phyloP scores from a whole-genome alignment of 2,329 filamentous ascomycete genomes.

The Pestalotiopsis sp. region DNA sequence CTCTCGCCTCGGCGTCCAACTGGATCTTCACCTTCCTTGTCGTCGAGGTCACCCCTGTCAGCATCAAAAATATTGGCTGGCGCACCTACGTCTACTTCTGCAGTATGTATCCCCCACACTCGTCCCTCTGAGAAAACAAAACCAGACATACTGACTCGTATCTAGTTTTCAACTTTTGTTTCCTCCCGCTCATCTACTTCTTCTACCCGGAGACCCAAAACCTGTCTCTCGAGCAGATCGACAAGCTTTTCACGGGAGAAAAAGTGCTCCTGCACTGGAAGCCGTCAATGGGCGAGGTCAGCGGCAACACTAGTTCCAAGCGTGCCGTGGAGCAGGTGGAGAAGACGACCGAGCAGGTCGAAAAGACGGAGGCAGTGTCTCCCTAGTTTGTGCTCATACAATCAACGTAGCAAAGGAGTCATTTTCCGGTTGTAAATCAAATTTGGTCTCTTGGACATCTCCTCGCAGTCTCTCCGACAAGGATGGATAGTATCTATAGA shows the following conservation, averaged over 20 bases:
- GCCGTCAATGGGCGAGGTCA: slow-evolving; percentile 6
- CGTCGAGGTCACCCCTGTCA: slow-evolving; percentile 21
- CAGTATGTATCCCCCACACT: slow-evolving; percentile 17
- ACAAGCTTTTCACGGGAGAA: slow-evolving; percentile 18
- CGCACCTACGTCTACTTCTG: slow-evolving; percentile 23
- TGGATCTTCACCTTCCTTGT: slow-evolving; percentile 31
- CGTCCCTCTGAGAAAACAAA: neutral
- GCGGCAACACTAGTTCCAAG: neutral
- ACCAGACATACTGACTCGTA: slow-evolving; percentile 23
- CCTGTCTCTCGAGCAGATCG: slow-evolving; percentile 33
- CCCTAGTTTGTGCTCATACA: neutral
- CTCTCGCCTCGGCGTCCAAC: slow-evolving; percentile 41
- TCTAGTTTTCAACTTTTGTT: slow-evolving; percentile 35
- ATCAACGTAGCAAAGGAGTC: neutral
- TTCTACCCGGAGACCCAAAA: slow-evolving; percentile 23
- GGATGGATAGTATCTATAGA: neutral
- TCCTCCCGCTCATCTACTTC: slow-evolving; percentile 16
- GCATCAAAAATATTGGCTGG: slow-evolving; percentile 19
- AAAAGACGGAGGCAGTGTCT: neutral
- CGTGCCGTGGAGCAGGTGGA: neutral
- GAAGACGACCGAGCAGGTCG: neutral
- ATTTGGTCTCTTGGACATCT: neutral
- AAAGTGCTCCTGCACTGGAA: slow-evolving; percentile 11
- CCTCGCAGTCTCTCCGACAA: neutral
- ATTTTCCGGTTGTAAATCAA: neutral